Evolutionary conservation across 768 basidiomycete genomes (phyloP).

Genomic region (Mycena olivaceomarginata): DNA sequence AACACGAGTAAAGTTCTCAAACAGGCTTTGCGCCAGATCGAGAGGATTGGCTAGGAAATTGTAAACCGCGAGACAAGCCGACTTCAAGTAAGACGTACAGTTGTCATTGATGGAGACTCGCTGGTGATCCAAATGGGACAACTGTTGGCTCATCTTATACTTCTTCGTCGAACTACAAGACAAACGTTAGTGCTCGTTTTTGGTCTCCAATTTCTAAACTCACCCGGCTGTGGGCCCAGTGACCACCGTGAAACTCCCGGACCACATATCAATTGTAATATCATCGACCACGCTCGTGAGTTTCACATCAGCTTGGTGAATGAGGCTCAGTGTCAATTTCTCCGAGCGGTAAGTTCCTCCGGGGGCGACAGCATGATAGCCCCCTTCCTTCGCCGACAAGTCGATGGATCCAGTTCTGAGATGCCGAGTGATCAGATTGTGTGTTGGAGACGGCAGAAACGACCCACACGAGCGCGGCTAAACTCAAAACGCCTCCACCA

Average conservation of each 20-base stretch:
- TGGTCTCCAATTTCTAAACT: neutral
- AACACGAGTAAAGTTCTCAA: neutral
- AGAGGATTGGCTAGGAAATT: neutral
- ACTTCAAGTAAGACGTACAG: neutral
- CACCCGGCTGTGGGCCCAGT: constrained; percentile 3
- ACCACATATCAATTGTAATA: neutral
- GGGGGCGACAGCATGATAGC: constrained; percentile 11
- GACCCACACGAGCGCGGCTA: neutral
- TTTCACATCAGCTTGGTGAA: constrained; percentile 12
- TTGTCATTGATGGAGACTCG: neutral
- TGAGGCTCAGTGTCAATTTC: constrained; percentile 13
- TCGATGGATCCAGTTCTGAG: neutral
- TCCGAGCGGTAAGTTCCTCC: constrained; percentile 2
- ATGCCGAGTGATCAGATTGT: neutral
- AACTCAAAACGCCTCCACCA: neutral
- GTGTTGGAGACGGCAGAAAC: neutral
- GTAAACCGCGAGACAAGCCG: neutral
- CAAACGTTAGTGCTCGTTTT: neutral
- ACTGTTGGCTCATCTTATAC: neutral
- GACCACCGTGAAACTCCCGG: constrained; percentile 6
- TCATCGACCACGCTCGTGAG: neutral
- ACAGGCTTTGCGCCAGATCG: neutral
- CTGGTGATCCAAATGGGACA: neutral
- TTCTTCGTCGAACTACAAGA: neutral
- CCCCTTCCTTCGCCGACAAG: neutral